A percentile compares a stretch with the other conserved stretches of the same genome.
phyloP scores from a whole-genome alignment of 2,329 filamentous ascomycete genomes.

The Colletotrichum sp. region DNA sequence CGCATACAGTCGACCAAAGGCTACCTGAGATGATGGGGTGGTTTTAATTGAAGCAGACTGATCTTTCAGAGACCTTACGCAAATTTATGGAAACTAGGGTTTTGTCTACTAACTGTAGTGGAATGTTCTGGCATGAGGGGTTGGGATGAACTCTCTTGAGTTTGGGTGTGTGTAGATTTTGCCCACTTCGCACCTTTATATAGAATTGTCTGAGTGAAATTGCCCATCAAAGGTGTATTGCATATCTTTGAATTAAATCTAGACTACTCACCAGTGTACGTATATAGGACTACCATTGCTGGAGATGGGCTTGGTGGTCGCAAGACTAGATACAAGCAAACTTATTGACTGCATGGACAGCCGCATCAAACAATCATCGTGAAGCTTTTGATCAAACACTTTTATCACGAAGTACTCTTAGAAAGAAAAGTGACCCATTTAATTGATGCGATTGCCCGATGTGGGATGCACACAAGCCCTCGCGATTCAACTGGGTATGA shows the following conservation, averaged over 20 bases:
- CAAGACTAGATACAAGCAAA: neutral
- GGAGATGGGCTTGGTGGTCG: neutral
- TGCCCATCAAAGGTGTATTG: neutral
- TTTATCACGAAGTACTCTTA: neutral
- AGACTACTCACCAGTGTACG: neutral
- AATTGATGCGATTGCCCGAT: neutral
- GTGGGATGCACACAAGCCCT: neutral
- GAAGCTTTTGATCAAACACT: neutral
- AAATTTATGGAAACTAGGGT: neutral
- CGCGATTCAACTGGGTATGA: neutral
- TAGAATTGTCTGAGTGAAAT: neutral
- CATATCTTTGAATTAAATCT: neutral
- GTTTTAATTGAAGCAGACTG: neutral
- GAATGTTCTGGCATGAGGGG: neutral
- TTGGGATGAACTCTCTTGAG: neutral
- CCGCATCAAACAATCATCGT: neutral
- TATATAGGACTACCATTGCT: neutral
- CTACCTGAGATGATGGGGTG: neutral
- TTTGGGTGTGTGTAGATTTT: neutral
- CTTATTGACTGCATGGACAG: fast-evolving
- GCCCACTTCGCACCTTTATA: neutral
- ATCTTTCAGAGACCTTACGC: neutral
- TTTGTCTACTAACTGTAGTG: neutral
- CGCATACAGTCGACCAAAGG: neutral
- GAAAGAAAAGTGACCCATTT: neutral